Evolutionary conservation across 2,329 filamentous ascomycete species (phyloP), one percentile per base, ranked within the genome.

Genomic region (Fusarium humuli): DNA sequence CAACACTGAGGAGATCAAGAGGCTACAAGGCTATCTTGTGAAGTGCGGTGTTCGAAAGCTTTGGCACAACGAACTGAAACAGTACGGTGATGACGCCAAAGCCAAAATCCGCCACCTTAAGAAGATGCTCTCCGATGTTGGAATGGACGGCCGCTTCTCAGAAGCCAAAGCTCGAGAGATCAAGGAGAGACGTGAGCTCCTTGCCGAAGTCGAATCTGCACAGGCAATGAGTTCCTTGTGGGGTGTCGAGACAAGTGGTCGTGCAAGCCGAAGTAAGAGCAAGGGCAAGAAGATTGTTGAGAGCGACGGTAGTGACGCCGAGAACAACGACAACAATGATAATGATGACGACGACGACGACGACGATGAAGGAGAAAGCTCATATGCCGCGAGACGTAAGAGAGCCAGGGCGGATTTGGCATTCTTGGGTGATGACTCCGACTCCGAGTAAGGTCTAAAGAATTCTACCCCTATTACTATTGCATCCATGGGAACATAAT

Each of bases 41-140:
- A 97, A 98, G 80, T 99, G 95, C 76, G 95, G 95, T 30, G 89
- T 98, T 58, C 91, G 94, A 56, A 98, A 98, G 78, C 88, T 98
- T 66, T 99, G 96, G 95, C 88, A 87, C 52, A 90, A 91, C 69
- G 94, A 98, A 80, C 86, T 99, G 29, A 93, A 93, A 78, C 84
- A 89, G 57, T 94, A 88, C 74, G 87, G 86, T 2, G 87, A 90
- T 58, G 92, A 94, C 25, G 78, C 86, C 6, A 91, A 90, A 65
- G 93, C 89, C 52, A 98, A 97, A 83, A 93, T 98, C 67, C 86
- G 85, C 55, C 93, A 98, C 77, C 85, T 99, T 10, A 93, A 89
- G 77, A 82, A 82, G 13, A 91, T 97, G 90, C 86, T 99, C 27
- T 85, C 86, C 34, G 94, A 97, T 30, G 85, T 90, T 7, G 96